Percentiles rank a stretch among this genome's conserved stretches.
Evolutionary conservation across 768 basidiomycete genomes (phyloP).

Genomic region (Pisolithus albus): DNA sequence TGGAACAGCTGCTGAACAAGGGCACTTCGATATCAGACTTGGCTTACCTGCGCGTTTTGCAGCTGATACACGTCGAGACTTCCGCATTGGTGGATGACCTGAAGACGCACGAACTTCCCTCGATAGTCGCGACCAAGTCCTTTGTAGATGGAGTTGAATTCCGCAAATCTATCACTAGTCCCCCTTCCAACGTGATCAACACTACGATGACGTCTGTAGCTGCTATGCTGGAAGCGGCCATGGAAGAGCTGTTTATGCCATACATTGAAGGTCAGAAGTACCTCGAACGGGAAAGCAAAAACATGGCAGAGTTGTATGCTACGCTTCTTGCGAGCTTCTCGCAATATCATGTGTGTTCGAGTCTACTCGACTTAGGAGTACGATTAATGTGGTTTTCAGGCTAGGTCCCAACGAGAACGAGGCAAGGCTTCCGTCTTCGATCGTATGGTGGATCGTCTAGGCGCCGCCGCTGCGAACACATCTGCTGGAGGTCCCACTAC

Average conservation of each 20-base stretch:
- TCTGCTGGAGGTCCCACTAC: conserved; percentile 56
- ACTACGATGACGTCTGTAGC: conserved; percentile 47
- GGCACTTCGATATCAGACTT: conserved; percentile 76
- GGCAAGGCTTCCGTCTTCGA: conserved; percentile 80
- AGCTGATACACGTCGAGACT: conserved; percentile 77
- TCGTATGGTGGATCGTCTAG: conserved; percentile 81
- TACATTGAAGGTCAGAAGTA: conserved; percentile 90
- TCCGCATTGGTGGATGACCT: conserved; percentile 82
- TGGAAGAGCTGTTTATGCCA: conserved; percentile 94
- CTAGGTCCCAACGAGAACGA: conserved; percentile 49
- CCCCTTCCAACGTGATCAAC: conserved; percentile 34
- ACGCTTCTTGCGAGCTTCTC: conserved; percentile 67
- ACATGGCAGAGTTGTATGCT: conserved; percentile 72
- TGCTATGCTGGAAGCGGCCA: conserved; percentile 87
- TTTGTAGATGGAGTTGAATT: conserved; percentile 60
- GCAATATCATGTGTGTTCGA: conserved; percentile 73
- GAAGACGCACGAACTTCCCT: conserved; percentile 81
- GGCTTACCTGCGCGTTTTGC: conserved; percentile 84
- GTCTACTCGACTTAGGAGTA: neutral
- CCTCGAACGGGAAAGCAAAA: conserved; percentile 85
- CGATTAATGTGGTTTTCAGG: conserved; percentile 25
- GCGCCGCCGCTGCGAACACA: conserved; percentile 64
- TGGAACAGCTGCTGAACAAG: conserved; percentile 80
- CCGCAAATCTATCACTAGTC: conserved; percentile 43
- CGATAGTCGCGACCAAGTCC: conserved; percentile 53